phyloP scores from a whole-genome alignment of 2,329 filamentous ascomycete genomes.

The Fusarium nelsonii region DNA sequence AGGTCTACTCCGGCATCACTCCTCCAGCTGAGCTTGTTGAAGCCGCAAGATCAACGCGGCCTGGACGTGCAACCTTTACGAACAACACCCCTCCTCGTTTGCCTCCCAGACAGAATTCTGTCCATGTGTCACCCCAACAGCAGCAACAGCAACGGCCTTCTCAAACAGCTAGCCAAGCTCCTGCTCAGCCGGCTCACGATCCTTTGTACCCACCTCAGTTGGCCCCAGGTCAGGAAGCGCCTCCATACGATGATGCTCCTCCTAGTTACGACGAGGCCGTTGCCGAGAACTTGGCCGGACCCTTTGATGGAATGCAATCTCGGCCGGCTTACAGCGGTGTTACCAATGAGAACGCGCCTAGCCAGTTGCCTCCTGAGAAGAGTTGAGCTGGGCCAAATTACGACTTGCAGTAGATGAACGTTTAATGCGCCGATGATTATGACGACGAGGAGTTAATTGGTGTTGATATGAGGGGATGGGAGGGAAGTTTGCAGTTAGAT shows the following conservation, averaged over 20 bases:
- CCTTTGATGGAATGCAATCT: constrained; percentile 71
- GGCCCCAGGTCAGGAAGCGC: constrained; percentile 56
- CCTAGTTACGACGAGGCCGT: constrained; percentile 96
- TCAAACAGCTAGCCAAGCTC: constrained; percentile 43
- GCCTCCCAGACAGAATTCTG: constrained; percentile 52
- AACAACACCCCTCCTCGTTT: constrained; percentile 51
- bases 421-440: constrained; percentile 30
- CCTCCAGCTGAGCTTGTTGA: constrained; percentile 82
- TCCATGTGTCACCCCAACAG: constrained; percentile 30
- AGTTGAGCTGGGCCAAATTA: constrained; percentile 40
- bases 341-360: constrained; percentile 71
- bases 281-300: constrained; percentile 77
- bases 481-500: constrained; percentile 14
- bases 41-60: constrained; percentile 59
- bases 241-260: constrained; percentile 79
- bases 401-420: constrained; percentile 3
- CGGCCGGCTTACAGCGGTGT: constrained; percentile 77
- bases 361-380: constrained; percentile 61
- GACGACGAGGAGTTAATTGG: constrained; percentile 19
- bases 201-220: constrained; percentile 71
- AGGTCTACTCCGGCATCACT: constrained; percentile 88
- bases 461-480: background rate
- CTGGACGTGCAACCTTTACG: constrained; percentile 55
- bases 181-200: constrained; percentile 56
- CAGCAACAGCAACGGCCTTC: constrained; percentile 41